These are phyloP conservation scores for Aspergillus intermedius DNA, from an alignment of 2,329 filamentous ascomycete genomes.

Conservation along the genomic window DNA sequence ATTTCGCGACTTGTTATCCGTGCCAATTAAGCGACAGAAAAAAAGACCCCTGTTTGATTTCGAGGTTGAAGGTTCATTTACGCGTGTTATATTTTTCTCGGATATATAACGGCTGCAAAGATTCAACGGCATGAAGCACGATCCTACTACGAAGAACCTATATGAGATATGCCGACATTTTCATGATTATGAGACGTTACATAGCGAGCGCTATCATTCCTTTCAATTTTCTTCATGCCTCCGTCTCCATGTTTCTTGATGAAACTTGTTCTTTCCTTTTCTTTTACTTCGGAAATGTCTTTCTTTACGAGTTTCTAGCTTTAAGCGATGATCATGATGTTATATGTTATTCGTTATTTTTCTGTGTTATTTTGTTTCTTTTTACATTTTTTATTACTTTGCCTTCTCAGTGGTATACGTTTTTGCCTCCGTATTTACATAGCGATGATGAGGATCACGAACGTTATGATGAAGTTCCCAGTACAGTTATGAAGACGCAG, in stretches of 20 bases:
- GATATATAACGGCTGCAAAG: background rate
- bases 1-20: slow-evolving; percentile 93
- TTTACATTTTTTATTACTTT: slow-evolving; percentile 17
- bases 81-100: slow-evolving; percentile 1
- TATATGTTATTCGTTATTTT: slow-evolving; percentile 8
- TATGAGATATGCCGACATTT: slow-evolving; percentile 26
- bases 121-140: slow-evolving; percentile 15
- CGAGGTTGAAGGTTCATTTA: slow-evolving; percentile 11
- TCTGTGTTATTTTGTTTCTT: slow-evolving; percentile 19
- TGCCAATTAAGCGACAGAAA: slow-evolving; percentile 59
- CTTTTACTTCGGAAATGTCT: slow-evolving; percentile 8
- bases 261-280: slow-evolving; percentile 9
- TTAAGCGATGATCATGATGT: slow-evolving; percentile 7
- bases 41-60: slow-evolving; percentile 8
- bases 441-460: slow-evolving; percentile 38
- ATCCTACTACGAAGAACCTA: slow-evolving; percentile 13
- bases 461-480: slow-evolving; percentile 27
- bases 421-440: slow-evolving; percentile 30
- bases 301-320: slow-evolving; percentile 6
- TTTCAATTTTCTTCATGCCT: slow-evolving; percentile 12
- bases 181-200: slow-evolving; percentile 18
- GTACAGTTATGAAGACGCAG: too few species aligned
- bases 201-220: slow-evolving; percentile 18
- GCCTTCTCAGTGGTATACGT: slow-evolving; percentile 32
- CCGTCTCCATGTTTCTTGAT: slow-evolving; percentile 13